phyloP scores from a whole-genome alignment of 352 stramenopile genomes.

The Globisporangium parvum region DNA sequence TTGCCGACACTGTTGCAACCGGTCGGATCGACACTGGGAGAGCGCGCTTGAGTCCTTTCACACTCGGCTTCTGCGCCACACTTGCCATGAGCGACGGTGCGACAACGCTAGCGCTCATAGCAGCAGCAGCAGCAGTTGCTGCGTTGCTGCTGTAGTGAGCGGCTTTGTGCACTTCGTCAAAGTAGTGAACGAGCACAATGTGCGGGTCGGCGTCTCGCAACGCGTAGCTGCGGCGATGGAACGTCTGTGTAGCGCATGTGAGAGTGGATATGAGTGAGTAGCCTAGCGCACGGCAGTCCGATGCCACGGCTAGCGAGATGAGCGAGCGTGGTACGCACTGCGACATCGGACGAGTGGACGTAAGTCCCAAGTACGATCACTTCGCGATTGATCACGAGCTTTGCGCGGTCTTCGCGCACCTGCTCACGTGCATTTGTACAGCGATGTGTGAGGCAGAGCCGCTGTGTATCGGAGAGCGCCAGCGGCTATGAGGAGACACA shows the following conservation, averaged over 20 bases:
- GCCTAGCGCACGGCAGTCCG: neutral
- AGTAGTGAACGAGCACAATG: constrained; percentile 85
- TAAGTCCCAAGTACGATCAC: constrained; percentile 79
- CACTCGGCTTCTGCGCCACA: neutral
- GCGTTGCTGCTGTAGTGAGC: neutral
- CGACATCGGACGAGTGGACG: constrained; percentile 71
- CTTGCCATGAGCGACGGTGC: neutral
- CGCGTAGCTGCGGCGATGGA: constrained; percentile 80
- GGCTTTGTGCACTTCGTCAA: constrained; percentile 68
- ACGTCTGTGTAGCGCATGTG: constrained; percentile 36
- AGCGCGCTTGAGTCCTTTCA: constrained; percentile 33
- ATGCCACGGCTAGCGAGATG: neutral
- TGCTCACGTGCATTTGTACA: constrained; percentile 5
- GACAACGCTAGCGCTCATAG: neutral
- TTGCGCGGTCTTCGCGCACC: constrained; percentile 78
- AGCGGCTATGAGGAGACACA: neutral
- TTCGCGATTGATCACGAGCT: constrained; percentile 80
- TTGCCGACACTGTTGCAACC: neutral
- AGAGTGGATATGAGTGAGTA: neutral
- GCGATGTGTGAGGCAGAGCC: neutral
- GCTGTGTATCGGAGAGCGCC: neutral
- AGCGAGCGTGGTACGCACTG: constrained; percentile 24
- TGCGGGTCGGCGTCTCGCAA: constrained; percentile 58
- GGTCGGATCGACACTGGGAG: constrained; percentile 14
- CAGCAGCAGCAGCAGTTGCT: neutral